Evolutionary conservation across 1,139 yeast genomes (phyloP).

Genomic region (Waltiozyma sp.): DNA sequence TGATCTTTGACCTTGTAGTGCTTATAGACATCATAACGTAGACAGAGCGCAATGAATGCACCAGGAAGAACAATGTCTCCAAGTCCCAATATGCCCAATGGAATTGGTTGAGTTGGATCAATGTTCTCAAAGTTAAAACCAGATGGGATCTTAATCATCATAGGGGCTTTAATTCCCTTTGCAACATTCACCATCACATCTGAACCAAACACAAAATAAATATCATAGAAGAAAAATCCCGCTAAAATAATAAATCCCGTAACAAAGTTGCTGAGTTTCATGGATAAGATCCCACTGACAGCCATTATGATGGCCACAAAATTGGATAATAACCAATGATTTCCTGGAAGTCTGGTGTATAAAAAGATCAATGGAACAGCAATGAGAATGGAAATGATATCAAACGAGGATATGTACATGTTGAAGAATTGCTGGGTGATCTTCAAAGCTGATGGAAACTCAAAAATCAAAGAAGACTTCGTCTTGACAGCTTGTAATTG

Average conservation of each 20-base stretch:
- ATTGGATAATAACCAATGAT: neutral
- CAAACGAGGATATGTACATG: neutral
- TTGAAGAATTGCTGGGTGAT: neutral
- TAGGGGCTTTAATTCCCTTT: conserved; percentile 41
- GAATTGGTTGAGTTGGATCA: conserved; percentile 21
- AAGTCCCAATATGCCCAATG: conserved; percentile 31
- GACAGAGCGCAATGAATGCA: conserved; percentile 34
- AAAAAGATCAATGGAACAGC: neutral
- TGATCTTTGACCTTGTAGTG: conserved; percentile 20
- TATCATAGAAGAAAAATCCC: conserved; percentile 50
- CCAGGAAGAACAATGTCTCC: conserved; percentile 59
- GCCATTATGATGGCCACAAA: neutral
- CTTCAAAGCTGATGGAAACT: neutral
- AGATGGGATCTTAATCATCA: conserved; percentile 39
- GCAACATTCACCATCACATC: conserved; percentile 58
- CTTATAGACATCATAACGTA: conserved; percentile 36
- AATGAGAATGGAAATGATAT: neutral
- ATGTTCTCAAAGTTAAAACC: conserved; percentile 10
- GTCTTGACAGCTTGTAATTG: neutral
- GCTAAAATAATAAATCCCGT: conserved; percentile 33
- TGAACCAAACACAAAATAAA: conserved; percentile 56
- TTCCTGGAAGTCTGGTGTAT: neutral
- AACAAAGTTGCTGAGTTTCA: conserved; percentile 22
- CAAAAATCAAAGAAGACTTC: neutral
- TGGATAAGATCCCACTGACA: neutral